phyloP scores from a whole-genome alignment of 139 green algal genomes.

The Pseudopediastrum boryanum region DNA sequence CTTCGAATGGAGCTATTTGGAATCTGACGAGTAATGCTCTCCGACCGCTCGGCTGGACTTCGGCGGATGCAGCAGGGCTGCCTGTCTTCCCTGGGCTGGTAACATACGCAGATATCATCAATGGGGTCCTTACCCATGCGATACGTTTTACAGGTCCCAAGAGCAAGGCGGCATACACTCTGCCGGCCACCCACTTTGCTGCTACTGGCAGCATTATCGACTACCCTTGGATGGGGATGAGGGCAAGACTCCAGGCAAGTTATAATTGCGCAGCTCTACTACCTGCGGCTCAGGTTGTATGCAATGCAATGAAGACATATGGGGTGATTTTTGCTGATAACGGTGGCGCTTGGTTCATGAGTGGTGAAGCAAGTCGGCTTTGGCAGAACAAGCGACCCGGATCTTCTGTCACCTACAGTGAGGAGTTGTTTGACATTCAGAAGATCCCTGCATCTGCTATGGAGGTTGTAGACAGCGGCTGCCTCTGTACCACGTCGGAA shows the following conservation, averaged over 20 bases:
- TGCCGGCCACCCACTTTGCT: constrained; percentile 37
- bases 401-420: neutral
- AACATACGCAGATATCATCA: constrained; percentile 22
- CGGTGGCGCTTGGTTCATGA: constrained; percentile 40
- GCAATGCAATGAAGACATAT: constrained; percentile 40
- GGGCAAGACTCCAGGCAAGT: constrained; percentile 20
- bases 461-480: constrained; percentile 9
- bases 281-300: constrained; percentile 21
- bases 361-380: neutral
- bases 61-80: constrained; percentile 44
- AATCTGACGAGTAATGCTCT: constrained; percentile 15
- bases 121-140: constrained; percentile 36
- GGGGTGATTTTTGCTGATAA: constrained; percentile 49
- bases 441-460: neutral
- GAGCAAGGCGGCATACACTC: constrained; percentile 24
- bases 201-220: constrained; percentile 4
- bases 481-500: constrained; percentile 22
- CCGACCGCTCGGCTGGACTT: constrained; percentile 34
- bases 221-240: constrained; percentile 46
- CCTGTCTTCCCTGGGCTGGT: constrained; percentile 43
- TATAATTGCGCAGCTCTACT: constrained; percentile 22
- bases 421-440: neutral
- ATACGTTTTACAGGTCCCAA: constrained; percentile 44
- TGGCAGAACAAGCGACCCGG: neutral
- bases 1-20: constrained; percentile 9